Conservation (phyloP, 2,329 filamentous ascomycete species). For the Pyrenophora graminea region DNA sequence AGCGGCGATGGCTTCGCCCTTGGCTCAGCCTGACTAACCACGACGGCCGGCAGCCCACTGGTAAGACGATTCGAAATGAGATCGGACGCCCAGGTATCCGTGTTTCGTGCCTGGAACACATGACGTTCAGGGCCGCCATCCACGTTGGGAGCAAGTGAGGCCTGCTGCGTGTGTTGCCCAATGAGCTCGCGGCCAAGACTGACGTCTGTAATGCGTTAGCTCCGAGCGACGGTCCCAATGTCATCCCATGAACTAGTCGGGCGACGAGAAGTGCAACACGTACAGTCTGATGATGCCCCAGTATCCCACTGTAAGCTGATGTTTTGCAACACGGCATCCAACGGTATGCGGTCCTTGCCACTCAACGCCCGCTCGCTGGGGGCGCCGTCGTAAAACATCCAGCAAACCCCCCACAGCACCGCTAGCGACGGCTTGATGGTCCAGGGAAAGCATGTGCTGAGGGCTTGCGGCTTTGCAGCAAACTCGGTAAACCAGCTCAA, state of each 20-base stretch:
- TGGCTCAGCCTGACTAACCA: slow-evolving; percentile 19
- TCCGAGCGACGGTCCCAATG: neutral
- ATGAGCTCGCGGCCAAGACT: slow-evolving; percentile 38
- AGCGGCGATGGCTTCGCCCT: slow-evolving; percentile 21
- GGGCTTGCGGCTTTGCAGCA: slow-evolving; percentile 44
- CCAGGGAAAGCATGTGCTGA: slow-evolving; percentile 51
- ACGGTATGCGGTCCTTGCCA: slow-evolving; percentile 26
- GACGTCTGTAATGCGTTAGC: slow-evolving; percentile 34
- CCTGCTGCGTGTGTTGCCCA: slow-evolving; percentile 34
- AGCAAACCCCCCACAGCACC: slow-evolving; percentile 52
- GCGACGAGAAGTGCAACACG: slow-evolving; percentile 29
- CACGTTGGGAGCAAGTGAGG: slow-evolving; percentile 27
- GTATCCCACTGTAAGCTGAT: slow-evolving; percentile 32
- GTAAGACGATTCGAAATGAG: slow-evolving; percentile 10
- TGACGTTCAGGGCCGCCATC: slow-evolving; percentile 22
- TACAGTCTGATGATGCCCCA: slow-evolving; percentile 42
- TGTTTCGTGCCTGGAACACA: slow-evolving; percentile 39
- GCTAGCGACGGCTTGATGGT: slow-evolving; percentile 50
- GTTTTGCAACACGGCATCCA: slow-evolving; percentile 33
- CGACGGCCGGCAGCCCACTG: slow-evolving; percentile 27
- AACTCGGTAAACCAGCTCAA: slow-evolving; percentile 50
- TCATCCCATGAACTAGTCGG: slow-evolving; percentile 1
- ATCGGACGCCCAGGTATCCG: slow-evolving; percentile 34
- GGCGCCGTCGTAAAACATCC: slow-evolving; percentile 43
- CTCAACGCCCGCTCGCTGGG: slow-evolving; percentile 7